These are phyloP conservation scores for Neonectria coccinea DNA, from an alignment of 2,329 filamentous ascomycete species.

Conservation along the genomic window DNA sequence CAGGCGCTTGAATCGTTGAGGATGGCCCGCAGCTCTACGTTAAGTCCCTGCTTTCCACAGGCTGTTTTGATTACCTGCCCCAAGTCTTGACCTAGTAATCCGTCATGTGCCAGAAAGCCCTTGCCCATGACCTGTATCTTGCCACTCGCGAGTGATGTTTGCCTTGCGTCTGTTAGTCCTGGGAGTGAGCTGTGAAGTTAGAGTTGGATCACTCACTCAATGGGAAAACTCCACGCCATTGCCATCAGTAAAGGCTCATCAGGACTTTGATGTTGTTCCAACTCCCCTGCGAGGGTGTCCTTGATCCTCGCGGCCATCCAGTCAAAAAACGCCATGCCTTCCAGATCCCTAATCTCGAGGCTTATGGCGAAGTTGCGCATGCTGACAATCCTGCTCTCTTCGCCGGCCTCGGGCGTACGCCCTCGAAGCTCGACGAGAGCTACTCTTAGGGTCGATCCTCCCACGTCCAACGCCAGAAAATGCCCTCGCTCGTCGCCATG, in stretches of 20 bases:
- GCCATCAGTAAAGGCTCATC: slow-evolving; percentile 67
- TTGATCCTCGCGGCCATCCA: slow-evolving; percentile 74
- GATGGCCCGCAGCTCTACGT: slow-evolving; percentile 69
- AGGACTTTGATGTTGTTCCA: slow-evolving; percentile 51
- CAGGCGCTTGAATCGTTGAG: slow-evolving; percentile 77
- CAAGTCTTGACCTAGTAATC: slow-evolving; percentile 69
- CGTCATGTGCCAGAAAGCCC: slow-evolving; percentile 69
- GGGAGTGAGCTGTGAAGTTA: slow-evolving; percentile 2
- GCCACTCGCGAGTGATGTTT: slow-evolving; percentile 72
- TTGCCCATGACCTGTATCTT: slow-evolving; percentile 74
- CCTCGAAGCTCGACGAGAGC: slow-evolving; percentile 71
- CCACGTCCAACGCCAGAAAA: slow-evolving; percentile 75
- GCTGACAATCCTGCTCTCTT: slow-evolving; percentile 64
- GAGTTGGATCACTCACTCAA: slow-evolving; percentile 65
- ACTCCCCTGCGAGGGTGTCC: slow-evolving; percentile 64
- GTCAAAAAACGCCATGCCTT: slow-evolving; percentile 72
- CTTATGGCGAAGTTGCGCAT: slow-evolving; percentile 69
- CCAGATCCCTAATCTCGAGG: slow-evolving; percentile 65
- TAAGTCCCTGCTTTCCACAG: slow-evolving; percentile 63
- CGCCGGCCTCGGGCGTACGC: slow-evolving; percentile 50
- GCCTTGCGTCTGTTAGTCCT: slow-evolving; percentile 57
- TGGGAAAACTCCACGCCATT: slow-evolving; percentile 76
- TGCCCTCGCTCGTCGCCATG: slow-evolving; percentile 69
- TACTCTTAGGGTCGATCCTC: slow-evolving; percentile 75
- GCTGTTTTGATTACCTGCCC: slow-evolving; percentile 68